Base-by-base conservation (phyloP, 495 filamentous ascomycete species). In the Podospora conica region DNA sequence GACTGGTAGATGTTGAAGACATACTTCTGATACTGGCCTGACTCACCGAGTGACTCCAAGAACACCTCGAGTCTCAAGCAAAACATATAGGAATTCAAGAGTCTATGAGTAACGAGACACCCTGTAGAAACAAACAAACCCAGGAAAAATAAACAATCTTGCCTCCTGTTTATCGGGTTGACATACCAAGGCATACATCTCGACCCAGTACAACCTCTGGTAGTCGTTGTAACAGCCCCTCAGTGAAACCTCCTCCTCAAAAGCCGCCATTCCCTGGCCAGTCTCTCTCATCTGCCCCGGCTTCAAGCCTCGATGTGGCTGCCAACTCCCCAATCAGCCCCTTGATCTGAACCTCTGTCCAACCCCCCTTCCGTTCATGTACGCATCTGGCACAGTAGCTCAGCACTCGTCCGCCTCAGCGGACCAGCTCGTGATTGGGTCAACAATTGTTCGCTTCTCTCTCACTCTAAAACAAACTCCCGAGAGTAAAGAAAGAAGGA, bases 381-480 rank as follows among this genome's bases (percentile, higher is more conserved):
- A 48, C 6, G 40, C 8, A 48, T 31, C 40, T 48, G 29, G 8
- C 25, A 59, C 29, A 3, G 12, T 28, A 10, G 58, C 58, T 59
- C 11, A 15, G 18, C 11, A 31, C 9, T 21, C n/a, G 4, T 24
- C 29, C 23, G 20, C 3, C 31, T 53, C 18, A n/a, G 12, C 33
- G 21, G 28, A 22, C 22, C 10, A 53, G 53, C 25, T 63, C 48
- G 18, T 55, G 59, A 8, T 23, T 64, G 53, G 23, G 27, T 64
- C 29, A 48, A 58, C 63, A n/a, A 27, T n/a, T 58, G 27, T 56
- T 56, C 55, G 54, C 63, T 48, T 57, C 55, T 61, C 58, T 57
- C 55, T 58, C 54, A 58, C 63, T 58, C 63, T 58, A 58, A 64
- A 64, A 57, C 25, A 64, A 58, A 58, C 54, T 64, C 63, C 61